phyloP scores from a whole-genome alignment of 116 monocot genomes.

The Posidonia oceanica region DNA sequence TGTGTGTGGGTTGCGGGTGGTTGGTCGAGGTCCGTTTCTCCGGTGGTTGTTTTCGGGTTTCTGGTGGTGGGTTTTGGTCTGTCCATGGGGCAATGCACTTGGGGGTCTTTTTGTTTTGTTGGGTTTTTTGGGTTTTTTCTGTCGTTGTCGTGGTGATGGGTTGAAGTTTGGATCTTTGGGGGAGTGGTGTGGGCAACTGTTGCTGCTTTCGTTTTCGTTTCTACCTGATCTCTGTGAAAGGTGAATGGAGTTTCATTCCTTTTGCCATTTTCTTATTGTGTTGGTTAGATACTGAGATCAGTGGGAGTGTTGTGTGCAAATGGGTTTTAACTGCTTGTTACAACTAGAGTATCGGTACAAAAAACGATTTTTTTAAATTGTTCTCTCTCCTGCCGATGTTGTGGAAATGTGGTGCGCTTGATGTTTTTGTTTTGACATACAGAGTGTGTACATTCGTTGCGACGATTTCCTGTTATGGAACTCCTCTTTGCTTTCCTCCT shows the following conservation, averaged over 20 bases:
- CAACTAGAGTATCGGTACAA: too few species aligned
- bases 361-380: too few species aligned
- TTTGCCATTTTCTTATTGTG: neutral
- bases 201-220: constrained; percentile 2
- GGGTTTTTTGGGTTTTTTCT: neutral
- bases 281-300: neutral
- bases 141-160: neutral
- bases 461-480: too few species aligned
- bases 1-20: too few species aligned
- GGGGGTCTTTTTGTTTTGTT: neutral
- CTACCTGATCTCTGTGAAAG: constrained; percentile 1
- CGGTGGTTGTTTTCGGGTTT: neutral
- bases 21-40: too few species aligned
- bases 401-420: too few species aligned
- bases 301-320: neutral
- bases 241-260: neutral
- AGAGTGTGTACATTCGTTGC: too few species aligned
- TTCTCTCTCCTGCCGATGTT: too few species aligned
- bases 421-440: too few species aligned
- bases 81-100: neutral
- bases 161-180: neutral
- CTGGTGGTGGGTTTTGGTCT: neutral
- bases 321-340: neutral
- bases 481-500: too few species aligned
- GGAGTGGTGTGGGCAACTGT: neutral